These are phyloP conservation scores for Plasmodium yoelii DNA, from an alignment of 169 alveolate species.

Conservation along the genomic window DNA sequence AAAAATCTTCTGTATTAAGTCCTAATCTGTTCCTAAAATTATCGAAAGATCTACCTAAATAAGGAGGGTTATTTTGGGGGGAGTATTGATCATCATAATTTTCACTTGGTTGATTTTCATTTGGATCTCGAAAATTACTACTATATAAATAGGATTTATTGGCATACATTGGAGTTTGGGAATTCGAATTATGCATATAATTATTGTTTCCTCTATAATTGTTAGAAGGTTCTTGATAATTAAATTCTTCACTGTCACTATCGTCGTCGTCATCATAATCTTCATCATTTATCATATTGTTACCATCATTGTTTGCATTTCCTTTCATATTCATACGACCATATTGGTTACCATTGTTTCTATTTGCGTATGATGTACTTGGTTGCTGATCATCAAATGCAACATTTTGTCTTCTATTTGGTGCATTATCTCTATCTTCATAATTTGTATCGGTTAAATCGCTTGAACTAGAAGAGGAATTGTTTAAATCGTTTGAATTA, in stretches of 20 bases:
- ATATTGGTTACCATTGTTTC: background rate
- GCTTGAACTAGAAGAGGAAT: background rate
- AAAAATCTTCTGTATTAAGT: constrained; percentile 26
- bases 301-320: constrained; percentile 11
- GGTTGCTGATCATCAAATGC: constrained; percentile 7
- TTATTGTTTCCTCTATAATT: background rate
- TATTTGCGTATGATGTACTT: constrained; percentile 8
- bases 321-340: background rate
- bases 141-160: too few relatives aligned
- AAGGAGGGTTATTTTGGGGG: background rate
- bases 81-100: background rate
- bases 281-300: background rate
- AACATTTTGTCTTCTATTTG: constrained; percentile 13
- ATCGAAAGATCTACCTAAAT: constrained; percentile 51
- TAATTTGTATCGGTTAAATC: background rate
- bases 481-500: background rate
- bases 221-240: background rate
- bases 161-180: too few relatives aligned
- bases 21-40: constrained; percentile 37
- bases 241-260: constrained; percentile 1
- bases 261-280: constrained; percentile 3
- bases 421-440: constrained; percentile 4
- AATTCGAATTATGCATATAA: background rate
- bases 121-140: background rate
- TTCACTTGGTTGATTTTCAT: background rate